Evolutionary conservation across 306 rosid genomes (phyloP).

Genomic region (Ziziphus jujuba): DNA sequence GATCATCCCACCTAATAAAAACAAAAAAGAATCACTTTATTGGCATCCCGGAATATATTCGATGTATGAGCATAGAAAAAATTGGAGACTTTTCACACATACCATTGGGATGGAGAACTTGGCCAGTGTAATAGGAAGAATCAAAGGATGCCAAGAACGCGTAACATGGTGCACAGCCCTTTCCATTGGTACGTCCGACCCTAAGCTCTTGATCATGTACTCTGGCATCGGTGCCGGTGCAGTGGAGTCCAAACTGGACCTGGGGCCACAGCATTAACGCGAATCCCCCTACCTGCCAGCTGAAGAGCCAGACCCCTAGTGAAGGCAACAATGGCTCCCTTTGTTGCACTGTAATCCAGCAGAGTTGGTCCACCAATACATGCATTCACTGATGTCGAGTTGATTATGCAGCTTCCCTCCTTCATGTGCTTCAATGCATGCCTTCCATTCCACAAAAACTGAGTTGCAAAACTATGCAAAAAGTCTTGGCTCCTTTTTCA

Average conservation of each 20-base stretch:
- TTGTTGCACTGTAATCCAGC: constrained; percentile 44
- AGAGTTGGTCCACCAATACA: constrained; percentile 37
- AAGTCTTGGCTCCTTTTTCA: no score
- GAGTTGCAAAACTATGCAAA: no score
- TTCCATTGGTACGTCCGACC: constrained; percentile 46
- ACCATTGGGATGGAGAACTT: constrained; percentile 62
- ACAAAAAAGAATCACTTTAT: background rate
- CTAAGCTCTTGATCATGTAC: constrained; percentile 41
- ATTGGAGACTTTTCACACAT: background rate
- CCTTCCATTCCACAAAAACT: constrained; percentile 7
- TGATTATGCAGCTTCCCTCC: constrained; percentile 58
- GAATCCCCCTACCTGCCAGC: constrained; percentile 44
- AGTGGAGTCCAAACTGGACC: constrained; percentile 63
- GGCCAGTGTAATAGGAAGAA: constrained; percentile 51
- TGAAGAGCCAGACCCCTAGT: constrained; percentile 47
- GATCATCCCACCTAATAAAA: constrained; percentile 37
- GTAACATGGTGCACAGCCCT: constrained; percentile 58
- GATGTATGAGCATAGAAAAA: background rate
- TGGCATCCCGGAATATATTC: background rate
- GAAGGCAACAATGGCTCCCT: constrained; percentile 59
- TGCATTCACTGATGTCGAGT: constrained; percentile 52
- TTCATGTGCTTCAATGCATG: constrained; percentile 63
- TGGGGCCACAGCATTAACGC: constrained; percentile 68
- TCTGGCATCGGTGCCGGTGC: constrained; percentile 43
- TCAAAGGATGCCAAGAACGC: constrained; percentile 50